Evolutionary conservation across 805 yeast species (phyloP).

Genomic region (Geotrichum ghanense): DNA sequence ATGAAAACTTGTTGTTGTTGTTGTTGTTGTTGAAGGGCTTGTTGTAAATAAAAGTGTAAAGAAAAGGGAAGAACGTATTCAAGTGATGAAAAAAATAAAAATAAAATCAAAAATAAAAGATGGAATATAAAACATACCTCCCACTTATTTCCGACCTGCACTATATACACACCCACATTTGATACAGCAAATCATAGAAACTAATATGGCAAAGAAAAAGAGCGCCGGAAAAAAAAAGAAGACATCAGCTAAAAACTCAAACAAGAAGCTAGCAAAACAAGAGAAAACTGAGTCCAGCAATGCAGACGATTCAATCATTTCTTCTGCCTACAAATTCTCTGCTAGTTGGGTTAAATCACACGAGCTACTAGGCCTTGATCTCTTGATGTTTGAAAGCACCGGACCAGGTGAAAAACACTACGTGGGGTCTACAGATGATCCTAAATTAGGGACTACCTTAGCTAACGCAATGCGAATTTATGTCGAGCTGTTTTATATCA

Average conservation of each 20-base stretch:
- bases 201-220: not conserved
- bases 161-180: no score
- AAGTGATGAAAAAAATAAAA: no score
- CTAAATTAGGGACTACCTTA: not conserved
- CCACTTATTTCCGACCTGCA: no score
- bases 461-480: not conserved
- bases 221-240: not conserved
- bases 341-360: not conserved
- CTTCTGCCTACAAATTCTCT: not conserved
- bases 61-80: no score
- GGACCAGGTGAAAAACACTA: conserved; percentile 1
- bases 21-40: not conserved
- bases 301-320: not conserved
- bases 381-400: not conserved
- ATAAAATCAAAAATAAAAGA: no score
- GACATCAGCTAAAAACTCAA: not conserved
- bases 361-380: not conserved
- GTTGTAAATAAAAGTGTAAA: no score
- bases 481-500: not conserved
- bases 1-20: not conserved
- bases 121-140: no score
- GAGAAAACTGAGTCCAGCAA: not conserved
- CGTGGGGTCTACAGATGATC: not conserved
- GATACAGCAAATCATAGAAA: no score
- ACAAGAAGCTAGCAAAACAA: not conserved